Conservation (phyloP, 2,329 filamentous ascomycete genomes). For the Coleophoma eucalyptorum region DNA sequence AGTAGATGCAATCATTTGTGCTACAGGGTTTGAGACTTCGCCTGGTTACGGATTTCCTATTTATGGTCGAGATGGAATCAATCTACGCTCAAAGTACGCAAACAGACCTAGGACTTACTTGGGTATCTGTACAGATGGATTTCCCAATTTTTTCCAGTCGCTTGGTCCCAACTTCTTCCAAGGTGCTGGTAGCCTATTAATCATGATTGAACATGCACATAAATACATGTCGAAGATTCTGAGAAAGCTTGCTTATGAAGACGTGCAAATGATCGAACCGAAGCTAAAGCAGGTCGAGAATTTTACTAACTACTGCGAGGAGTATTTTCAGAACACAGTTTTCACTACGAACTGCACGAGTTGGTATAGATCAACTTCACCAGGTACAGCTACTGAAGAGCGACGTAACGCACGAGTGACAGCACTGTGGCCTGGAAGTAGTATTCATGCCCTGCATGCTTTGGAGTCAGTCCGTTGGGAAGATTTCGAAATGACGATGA, state of each 20-base stretch:
- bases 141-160: constrained; percentile 63
- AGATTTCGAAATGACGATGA: constrained; percentile 48
- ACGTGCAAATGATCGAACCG: constrained; percentile 57
- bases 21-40: constrained; percentile 33
- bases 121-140: constrained; percentile 56
- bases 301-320: constrained; percentile 52
- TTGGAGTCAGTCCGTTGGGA: constrained; percentile 50
- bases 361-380: constrained; percentile 36
- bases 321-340: constrained; percentile 49
- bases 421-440: constrained; percentile 60
- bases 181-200: constrained; percentile 60
- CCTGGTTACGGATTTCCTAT: constrained; percentile 56
- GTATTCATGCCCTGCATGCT: constrained; percentile 55
- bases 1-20: constrained; percentile 28
- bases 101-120: constrained; percentile 61
- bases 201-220: constrained; percentile 60
- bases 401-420: neutral
- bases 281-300: constrained; percentile 56
- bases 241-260: constrained; percentile 60
- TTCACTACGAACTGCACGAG: constrained; percentile 60
- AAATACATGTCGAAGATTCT: constrained; percentile 62
- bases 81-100: constrained; percentile 54
- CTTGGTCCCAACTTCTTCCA: constrained; percentile 56
- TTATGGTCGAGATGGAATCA: constrained; percentile 42
- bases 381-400: neutral